Evolutionary conservation across 2,329 filamentous ascomycete species (phyloP), one percentile per base, ranked within the genome.

Genomic region (Xylariales sp.): DNA sequence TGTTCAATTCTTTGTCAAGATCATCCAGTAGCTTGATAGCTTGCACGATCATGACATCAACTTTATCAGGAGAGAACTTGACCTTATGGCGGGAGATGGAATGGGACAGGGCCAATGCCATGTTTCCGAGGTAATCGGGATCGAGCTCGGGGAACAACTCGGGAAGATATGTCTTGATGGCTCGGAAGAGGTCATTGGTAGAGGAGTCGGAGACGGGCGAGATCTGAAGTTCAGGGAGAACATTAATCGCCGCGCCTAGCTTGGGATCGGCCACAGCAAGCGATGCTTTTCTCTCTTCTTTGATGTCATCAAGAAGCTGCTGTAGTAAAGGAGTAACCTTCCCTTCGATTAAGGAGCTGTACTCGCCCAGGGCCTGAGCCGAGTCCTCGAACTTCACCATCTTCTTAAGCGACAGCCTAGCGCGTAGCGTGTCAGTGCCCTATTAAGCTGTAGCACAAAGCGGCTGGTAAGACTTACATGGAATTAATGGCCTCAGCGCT

Each of bases 21-120:
- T 99, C 96, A 79, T 99, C 96, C 54, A 99, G 87, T 59, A 97
- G 89, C 72, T 92, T 91, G 79, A 99, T 96, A 65, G 94, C 94
- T 83, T 99, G 96, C 66, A 99, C 94, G 78, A 99, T 97, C 96
- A 99, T 99, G 59, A 96, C 96, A 80, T 99, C 96, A 74, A 99
- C 95, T 87, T 99, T 99, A 79, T 99, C 94, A 65, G 95, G 92
- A 8, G 93, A 97, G 84, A 99, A 99, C 86, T 97, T 97, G 78
- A 99, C 90, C 87, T 97, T 98, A 85, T 99, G 94, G 72, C 94
- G 91, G 55, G 95, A 97, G 77, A 99, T 90, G 64, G 94, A 97
- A 84, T 99, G 96, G 43, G 95, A 97, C 58, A 99, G 90, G 89
- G 96, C 96, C 68, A 99, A 88, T 30, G 93, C 91, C 92, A 98